Evolutionary conservation across 768 basidiomycete genomes (phyloP).

Genomic region (Tylopilus subfusipes): DNA sequence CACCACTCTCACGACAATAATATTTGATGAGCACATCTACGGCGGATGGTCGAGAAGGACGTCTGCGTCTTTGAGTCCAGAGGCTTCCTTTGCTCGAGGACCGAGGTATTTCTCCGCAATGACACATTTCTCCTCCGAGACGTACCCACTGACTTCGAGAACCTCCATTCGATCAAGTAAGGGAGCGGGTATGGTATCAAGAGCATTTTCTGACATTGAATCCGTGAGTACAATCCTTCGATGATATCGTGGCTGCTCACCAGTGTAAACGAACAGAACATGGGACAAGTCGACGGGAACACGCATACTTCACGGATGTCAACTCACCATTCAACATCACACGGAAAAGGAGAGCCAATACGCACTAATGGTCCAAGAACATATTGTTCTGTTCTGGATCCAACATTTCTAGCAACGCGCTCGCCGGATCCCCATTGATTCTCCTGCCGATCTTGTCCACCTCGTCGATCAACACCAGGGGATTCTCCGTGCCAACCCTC

Average conservation of each 20-base stretch:
- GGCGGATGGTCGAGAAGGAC: slow-evolving; percentile 71
- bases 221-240: slow-evolving; percentile 6
- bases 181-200: slow-evolving; percentile 92
- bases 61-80: slow-evolving; percentile 81
- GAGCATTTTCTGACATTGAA: slow-evolving; percentile 64
- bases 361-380: slow-evolving; percentile 94
- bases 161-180: slow-evolving; percentile 96
- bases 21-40: slow-evolving; percentile 92
- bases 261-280: slow-evolving; percentile 96
- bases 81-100: slow-evolving; percentile 90
- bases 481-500: slow-evolving; percentile 91
- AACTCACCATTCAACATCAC: not conserved
- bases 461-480: slow-evolving; percentile 91
- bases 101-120: slow-evolving; percentile 87
- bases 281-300: slow-evolving; percentile 95
- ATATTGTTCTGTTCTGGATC: slow-evolving; percentile 94
- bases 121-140: slow-evolving; percentile 86
- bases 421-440: slow-evolving; percentile 88
- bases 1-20: slow-evolving; percentile 96
- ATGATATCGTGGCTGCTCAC: slow-evolving; percentile 26
- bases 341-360: slow-evolving; percentile 13
- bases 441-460: slow-evolving; percentile 94
- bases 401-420: slow-evolving; percentile 88
- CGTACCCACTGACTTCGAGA: slow-evolving; percentile 91
- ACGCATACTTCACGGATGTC: slow-evolving; percentile 77